Conservation (phyloP, 176 grass and related monocot genomes). For the Paspalum notatum region DNA sequence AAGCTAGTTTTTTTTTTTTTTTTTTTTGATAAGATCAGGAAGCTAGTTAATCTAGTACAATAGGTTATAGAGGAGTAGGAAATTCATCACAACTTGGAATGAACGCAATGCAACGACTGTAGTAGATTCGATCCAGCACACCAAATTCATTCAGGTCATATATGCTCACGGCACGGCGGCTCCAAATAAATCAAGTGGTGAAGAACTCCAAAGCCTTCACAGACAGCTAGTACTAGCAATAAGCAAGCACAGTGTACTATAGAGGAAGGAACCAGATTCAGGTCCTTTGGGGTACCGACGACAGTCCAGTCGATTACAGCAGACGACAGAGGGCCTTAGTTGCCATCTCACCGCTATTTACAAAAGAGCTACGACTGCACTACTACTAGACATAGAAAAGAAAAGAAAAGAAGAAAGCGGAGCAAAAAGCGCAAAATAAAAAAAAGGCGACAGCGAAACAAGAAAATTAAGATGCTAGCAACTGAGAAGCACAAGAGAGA, state of each 20-base stretch:
- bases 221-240: neutral
- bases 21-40: too few relatives aligned
- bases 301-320: neutral
- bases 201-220: neutral
- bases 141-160: neutral
- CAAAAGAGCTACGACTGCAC: neutral
- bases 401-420: neutral
- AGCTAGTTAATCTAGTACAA: too few relatives aligned
- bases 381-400: neutral
- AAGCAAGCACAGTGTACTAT: neutral
- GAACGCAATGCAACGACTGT: too few relatives aligned
- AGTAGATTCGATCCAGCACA: neutral
- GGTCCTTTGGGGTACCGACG: neutral
- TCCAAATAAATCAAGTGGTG: neutral
- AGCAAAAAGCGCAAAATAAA: neutral
- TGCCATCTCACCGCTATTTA: conserved; percentile 32
- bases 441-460: neutral
- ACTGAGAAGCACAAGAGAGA: neutral
- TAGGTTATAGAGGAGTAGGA: too few relatives aligned
- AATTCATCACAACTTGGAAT: neutral
- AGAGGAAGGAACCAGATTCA: conserved; percentile 9
- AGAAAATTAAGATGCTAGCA: neutral
- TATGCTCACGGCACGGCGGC: neutral
- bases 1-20: too few relatives aligned
- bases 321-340: neutral